Evolutionary conservation across 305 asterid genomes (phyloP).

Genomic region (Fraxinus velutina): DNA sequence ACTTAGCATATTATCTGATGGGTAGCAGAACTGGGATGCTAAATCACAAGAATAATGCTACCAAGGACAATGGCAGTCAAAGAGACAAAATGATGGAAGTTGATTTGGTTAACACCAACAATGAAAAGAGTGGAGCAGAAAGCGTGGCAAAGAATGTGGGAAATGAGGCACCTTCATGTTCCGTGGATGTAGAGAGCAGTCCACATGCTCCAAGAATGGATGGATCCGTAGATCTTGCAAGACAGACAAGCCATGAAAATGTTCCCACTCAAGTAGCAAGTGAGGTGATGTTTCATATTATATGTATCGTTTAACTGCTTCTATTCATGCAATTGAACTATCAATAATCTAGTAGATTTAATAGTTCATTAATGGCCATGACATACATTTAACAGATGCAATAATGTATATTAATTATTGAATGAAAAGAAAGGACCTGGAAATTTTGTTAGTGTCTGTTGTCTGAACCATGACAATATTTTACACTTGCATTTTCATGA

Average conservation of each 20-base stretch:
- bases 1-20: constrained; percentile 17
- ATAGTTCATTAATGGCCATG: neutral
- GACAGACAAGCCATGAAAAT: constrained; percentile 27
- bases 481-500: constrained; percentile 12
- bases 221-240: constrained; percentile 27
- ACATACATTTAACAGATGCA: neutral
- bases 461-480: constrained; percentile 6
- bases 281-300: neutral
- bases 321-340: neutral
- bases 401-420: neutral
- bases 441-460: neutral
- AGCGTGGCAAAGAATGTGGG: constrained; percentile 26
- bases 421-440: constrained; percentile 2
- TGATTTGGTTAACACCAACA: constrained; percentile 22
- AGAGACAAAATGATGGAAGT: constrained; percentile 33
- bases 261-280: constrained; percentile 39
- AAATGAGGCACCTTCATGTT: constrained; percentile 22
- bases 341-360: neutral
- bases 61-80: constrained; percentile 26
- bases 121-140: constrained; percentile 29
- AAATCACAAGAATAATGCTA: constrained; percentile 22
- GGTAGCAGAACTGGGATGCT: constrained; percentile 33
- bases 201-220: constrained; percentile 28
- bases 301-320: neutral
- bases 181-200: constrained; percentile 24